Percentiles rank a stretch among this genome's conserved stretches.
phyloP scores from a whole-genome alignment of 495 filamentous ascomycete genomes.

The Lophium mytilinum region DNA sequence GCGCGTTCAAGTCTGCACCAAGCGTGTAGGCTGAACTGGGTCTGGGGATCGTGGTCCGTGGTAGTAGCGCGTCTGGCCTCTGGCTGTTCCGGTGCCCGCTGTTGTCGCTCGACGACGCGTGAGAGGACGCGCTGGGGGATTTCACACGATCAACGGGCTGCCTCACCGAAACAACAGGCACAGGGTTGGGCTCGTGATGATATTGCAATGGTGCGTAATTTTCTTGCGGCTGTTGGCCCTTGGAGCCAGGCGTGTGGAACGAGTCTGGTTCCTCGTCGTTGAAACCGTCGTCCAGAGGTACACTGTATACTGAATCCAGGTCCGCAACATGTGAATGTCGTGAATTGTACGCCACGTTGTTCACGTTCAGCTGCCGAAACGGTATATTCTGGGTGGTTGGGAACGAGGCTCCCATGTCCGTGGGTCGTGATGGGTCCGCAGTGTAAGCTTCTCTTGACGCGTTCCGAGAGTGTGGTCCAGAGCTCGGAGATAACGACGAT shows the following conservation, averaged over 20 bases:
- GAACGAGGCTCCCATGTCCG: constrained; percentile 8
- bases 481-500: constrained; percentile 19
- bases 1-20: constrained; percentile 53
- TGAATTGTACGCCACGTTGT: constrained; percentile 14
- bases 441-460: constrained; percentile 11
- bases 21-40: constrained; percentile 66
- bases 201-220: constrained; percentile 42
- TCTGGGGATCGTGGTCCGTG: constrained; percentile 49
- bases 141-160: constrained; percentile 8
- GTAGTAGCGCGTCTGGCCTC: constrained; percentile 18
- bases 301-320: constrained; percentile 31
- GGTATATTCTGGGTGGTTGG: constrained; percentile 17
- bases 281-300: constrained; percentile 31
- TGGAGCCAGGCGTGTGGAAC: constrained; percentile 14
- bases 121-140: constrained; percentile 18
- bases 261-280: constrained; percentile 6
- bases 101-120: constrained; percentile 19
- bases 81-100: constrained; percentile 8
- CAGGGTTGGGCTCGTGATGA: constrained; percentile 38
- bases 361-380: constrained; percentile 20
- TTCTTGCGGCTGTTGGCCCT: neutral
- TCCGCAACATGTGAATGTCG: constrained; percentile 19
- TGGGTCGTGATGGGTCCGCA: constrained; percentile 1
- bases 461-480: constrained; percentile 19
- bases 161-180: constrained; percentile 1